These are phyloP conservation scores for Castanospermum australe DNA, from an alignment of 306 rosid species.

Conservation along the genomic window DNA sequence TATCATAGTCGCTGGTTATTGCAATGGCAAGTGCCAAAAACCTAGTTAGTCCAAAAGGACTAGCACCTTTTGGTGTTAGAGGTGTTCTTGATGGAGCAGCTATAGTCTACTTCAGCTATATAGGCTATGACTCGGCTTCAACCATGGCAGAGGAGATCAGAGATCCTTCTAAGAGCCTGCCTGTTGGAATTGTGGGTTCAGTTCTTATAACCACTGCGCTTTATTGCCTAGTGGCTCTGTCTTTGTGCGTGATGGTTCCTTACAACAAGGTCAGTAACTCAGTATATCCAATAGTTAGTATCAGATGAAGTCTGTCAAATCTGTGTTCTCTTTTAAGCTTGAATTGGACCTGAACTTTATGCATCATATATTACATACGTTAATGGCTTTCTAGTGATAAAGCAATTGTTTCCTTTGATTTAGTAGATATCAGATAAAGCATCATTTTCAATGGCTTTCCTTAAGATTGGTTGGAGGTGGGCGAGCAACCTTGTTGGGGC, in stretches of 20 bases:
- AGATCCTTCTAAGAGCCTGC: conserved; percentile 70
- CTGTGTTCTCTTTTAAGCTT: neutral
- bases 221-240: conserved; percentile 87
- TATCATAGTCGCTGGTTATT: conserved; percentile 72
- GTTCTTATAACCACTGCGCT: conserved; percentile 78
- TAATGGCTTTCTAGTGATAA: conserved; percentile 18
- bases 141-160: conserved; percentile 93
- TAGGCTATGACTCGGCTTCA: conserved; percentile 95
- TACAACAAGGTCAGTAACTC: conserved; percentile 69
- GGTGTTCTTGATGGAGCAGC: conserved; percentile 93
- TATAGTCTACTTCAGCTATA: conserved; percentile 82
- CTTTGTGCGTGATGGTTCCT: conserved; percentile 82
- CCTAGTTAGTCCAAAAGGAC: conserved; percentile 68
- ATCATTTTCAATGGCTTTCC: conserved; percentile 72
- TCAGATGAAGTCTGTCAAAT: neutral
- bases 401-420: neutral
- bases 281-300: neutral
- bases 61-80: conserved; percentile 72
- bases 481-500: conserved; percentile 84
- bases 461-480: conserved; percentile 80
- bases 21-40: conserved; percentile 66
- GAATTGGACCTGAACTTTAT: neutral
- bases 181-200: conserved; percentile 87
- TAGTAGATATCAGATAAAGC: conserved; percentile 59
- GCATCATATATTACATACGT: neutral